A percentile compares a stretch with the other conserved stretches of the same genome.
These are phyloP conservation scores for Exserohilum rostratum DNA, from an alignment of 2,329 filamentous ascomycete genomes.

Conservation along the genomic window DNA sequence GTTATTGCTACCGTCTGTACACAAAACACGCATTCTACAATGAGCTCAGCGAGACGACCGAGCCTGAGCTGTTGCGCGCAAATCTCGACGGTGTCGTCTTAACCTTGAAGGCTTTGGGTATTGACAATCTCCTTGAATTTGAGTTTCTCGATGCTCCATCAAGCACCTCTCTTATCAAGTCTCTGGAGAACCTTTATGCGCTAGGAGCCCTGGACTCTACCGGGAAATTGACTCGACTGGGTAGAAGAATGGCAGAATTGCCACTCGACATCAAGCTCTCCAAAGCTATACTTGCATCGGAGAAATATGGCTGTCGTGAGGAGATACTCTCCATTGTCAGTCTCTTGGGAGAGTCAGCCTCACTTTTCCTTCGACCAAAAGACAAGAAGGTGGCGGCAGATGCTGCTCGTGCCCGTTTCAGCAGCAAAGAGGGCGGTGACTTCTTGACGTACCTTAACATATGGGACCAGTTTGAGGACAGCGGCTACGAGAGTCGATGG, in stretches of 20 bases:
- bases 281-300: conserved; percentile 84
- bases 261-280: conserved; percentile 91
- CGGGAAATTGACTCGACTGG: conserved; percentile 87
- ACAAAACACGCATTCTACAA: conserved; percentile 95
- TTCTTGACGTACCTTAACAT: conserved; percentile 88
- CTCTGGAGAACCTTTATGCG: conserved; percentile 89
- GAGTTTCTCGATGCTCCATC: conserved; percentile 96
- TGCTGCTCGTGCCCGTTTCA: conserved; percentile 80
- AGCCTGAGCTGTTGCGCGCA: conserved; percentile 89
- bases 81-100: conserved; percentile 86
- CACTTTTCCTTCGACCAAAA: conserved; percentile 91
- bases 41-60: conserved; percentile 87
- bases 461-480: conserved; percentile 94
- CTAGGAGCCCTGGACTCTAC: conserved; percentile 87
- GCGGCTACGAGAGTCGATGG: conserved; percentile 87
- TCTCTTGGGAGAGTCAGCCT: conserved; percentile 87
- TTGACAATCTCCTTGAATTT: conserved; percentile 91
- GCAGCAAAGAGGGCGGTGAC: conserved; percentile 83
- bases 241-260: conserved; percentile 94
- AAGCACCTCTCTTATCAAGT: conserved; percentile 84
- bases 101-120: conserved; percentile 85
- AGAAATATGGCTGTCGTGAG: conserved; percentile 89
- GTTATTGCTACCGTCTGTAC: conserved; percentile 92
- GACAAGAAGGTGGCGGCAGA: conserved; percentile 96
- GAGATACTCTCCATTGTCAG: conserved; percentile 93